Evolutionary conservation across 192 early-diverging fungal species (phyloP), one percentile per base, ranked within the genome.

Genomic region (Coemansia sp.): DNA sequence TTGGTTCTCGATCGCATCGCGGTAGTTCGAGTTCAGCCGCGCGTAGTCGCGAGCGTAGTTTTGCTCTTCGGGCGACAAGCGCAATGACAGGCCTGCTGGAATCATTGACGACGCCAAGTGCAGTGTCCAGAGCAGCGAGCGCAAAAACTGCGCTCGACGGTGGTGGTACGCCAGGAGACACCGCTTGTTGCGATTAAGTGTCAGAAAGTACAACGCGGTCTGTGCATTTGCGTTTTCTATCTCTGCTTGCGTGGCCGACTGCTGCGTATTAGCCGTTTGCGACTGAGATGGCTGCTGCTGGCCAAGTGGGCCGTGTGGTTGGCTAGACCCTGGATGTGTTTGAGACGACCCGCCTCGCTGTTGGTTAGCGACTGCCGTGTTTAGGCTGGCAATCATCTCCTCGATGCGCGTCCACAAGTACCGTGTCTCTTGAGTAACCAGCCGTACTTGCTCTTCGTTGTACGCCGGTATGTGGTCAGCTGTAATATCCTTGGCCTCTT

Each of bases 81-180:
- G 63, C 51, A 35, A 23, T 7, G 55, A 42, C 14, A 67, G 57
- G 13, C 50, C 48, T 0, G 69, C 36, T 26, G 75, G 71, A 18
- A 72, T 83, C 55, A 74, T 62, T 53, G 71, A 71, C 28, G 78
- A 64, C 14, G 72, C 82, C 58, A 76, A 55, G 37, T 72, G 83
- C 53, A 83, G 63, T 6, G 62, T 65, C 68, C 89, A 86, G 24
- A 88, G 67, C 4, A 86, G 85, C 35, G 90, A 71, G 28, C 88
- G 86, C 69, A 88, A 73, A 57, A 95, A 79, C 46, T 88, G 84
- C 20, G 88, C 84, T 4, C 95, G 85, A 31, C 87, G 85, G 9
- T 83, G 82, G 60, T 94, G 92, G 72, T 98, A 98, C 7, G 93
- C 91, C 65, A 96, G 86, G 5, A 98, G 80, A n/a, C 90, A 87